Evolutionary conservation across 2,329 filamentous ascomycete genomes (phyloP), one percentile per base, ranked within the genome.

Genomic region (Neophaeococcomyces mojaviensis): DNA sequence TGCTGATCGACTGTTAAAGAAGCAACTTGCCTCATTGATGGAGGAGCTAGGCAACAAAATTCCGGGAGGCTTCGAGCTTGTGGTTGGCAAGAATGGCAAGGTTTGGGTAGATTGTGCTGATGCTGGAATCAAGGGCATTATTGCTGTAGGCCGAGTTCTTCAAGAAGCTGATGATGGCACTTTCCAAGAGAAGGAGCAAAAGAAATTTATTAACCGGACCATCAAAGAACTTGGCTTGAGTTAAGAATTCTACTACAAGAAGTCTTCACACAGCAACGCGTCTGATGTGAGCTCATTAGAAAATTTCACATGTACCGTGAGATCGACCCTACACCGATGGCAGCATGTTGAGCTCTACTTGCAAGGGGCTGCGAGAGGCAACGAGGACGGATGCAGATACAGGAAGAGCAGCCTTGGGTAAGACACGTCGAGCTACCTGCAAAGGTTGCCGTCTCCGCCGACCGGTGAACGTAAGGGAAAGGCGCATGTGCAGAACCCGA

Each of bases 31-130:
- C 6, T 77, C 81, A 3, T 75, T 96, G 20, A 66, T 97, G 47
- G 86, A 94, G 52, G 85, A 88, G 60, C 68, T 97, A 12, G 89
- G 83, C 2, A 81, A 82, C 48, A 90, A 87, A 44, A 67, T 95
- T 12, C 55, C 62, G 2, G 69, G 68, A 16, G 81, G 85, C 16
- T 98, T 97, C 63, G 92, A 98, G 71, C 86, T 94, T 49, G 90
- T 90, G 0, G 86, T 95, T 7, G 92, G 92, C 15, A 79, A 88
- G 59, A 98, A 98, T 64, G 92, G 92, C 33, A 83, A 80, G 63
- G 78, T 97, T 18, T 97, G 92, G 88, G 85, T 97, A 12, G 82
- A 90, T 60, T 88, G 84, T 55, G 65, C 67, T 4, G 65, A 66
- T 47, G 85, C 84, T 22, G 84, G 73, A 51, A 69, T 83, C 31